A percentile compares a stretch with the other conserved stretches of the same genome.
Conservation (phyloP, 2,329 filamentous ascomycete species). For the Eutypella sp. region DNA sequence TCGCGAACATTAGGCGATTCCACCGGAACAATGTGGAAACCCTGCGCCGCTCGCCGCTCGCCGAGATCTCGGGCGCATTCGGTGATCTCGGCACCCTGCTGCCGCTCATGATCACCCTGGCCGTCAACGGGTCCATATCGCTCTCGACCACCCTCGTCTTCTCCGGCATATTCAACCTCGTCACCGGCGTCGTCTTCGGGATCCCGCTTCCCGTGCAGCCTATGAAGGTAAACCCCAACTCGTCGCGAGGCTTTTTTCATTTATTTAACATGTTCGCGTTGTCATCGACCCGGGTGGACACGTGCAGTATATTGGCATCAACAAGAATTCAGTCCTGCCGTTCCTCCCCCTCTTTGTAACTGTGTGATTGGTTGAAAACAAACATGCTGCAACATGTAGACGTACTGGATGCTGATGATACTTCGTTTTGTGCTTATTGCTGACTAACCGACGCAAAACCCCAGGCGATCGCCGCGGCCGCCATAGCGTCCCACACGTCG, state of each 20-base stretch:
- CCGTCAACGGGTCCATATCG: conserved; percentile 71
- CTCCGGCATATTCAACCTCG: conserved; percentile 79
- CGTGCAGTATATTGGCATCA: too few species aligned
- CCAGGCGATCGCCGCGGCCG: conserved; percentile 80
- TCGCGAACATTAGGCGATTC: conserved; percentile 26
- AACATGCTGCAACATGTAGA: too few species aligned
- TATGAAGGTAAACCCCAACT: conserved; percentile 50
- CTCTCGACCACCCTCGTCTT: conserved; percentile 82
- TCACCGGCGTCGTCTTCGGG: conserved; percentile 78
- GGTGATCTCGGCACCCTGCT: conserved; percentile 70
- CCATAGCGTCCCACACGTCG: conserved; percentile 65
- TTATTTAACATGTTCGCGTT: too few species aligned
- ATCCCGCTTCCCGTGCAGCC: conserved; percentile 89
- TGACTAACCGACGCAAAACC: too few species aligned
- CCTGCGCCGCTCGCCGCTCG: conserved; percentile 41
- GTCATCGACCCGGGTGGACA: too few species aligned
- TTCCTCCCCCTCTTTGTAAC: too few species aligned
- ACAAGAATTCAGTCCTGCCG: too few species aligned
- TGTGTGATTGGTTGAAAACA: too few species aligned
- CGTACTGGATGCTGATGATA: too few species aligned
- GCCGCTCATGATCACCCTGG: conserved; percentile 74
- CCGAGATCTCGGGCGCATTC: conserved; percentile 82
- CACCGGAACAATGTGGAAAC: conserved; percentile 45
- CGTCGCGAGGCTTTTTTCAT: too few species aligned
- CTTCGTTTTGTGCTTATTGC: too few species aligned